These are phyloP conservation scores for Metroxylon sagu DNA, from an alignment of 176 grass and related monocot genomes.

Conservation along the genomic window DNA sequence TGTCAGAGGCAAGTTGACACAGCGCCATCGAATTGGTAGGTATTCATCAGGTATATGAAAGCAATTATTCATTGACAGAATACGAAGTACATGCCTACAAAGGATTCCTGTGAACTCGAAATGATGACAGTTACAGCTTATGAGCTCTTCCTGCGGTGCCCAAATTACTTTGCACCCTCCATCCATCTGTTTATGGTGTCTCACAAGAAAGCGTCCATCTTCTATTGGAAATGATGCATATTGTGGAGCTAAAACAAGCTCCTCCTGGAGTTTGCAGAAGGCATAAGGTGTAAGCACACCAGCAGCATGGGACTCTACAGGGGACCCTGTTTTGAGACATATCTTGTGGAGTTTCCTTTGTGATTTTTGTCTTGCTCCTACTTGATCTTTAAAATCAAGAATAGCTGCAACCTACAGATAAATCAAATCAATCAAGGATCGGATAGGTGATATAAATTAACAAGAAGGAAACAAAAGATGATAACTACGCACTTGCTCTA, in stretches of 20 bases:
- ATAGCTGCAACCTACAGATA: no score
- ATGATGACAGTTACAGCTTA: constrained; percentile 1
- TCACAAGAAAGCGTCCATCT: neutral
- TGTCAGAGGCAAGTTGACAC: no score
- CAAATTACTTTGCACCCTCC: constrained; percentile 1
- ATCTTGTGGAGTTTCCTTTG: neutral
- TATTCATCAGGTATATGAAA: neutral
- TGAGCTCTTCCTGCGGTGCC: neutral
- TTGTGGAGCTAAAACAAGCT: neutral
- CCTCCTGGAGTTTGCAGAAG: neutral
- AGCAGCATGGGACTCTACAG: neutral
- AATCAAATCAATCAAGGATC: no score
- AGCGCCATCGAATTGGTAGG: neutral
- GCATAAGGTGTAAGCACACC: neutral
- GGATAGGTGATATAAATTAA: no score
- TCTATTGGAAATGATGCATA: constrained; percentile 6
- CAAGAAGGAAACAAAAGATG: neutral
- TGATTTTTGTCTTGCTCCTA: neutral
- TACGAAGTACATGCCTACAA: constrained; percentile 1
- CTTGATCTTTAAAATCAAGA: neutral
- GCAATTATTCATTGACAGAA: neutral
- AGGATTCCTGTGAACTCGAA: constrained; percentile 1
- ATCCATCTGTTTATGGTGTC: neutral
- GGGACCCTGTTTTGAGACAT: constrained; percentile 1
- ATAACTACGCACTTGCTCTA: neutral